Conservation (phyloP, 2,329 filamentous ascomycete species). For the Eurotiales sp. region DNA sequence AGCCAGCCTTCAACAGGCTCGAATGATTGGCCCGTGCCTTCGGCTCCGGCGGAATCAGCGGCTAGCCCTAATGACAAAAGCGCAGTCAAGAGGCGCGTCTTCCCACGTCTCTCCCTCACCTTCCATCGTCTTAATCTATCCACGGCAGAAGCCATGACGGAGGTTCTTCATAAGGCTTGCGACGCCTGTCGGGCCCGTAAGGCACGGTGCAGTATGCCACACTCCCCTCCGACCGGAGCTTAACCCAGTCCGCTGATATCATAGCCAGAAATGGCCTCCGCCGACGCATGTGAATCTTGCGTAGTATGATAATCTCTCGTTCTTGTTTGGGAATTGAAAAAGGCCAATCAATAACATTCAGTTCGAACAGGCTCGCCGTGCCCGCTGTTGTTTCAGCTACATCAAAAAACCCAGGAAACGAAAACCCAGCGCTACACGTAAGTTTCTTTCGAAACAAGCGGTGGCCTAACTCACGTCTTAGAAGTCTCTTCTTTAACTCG, state of each 20-base stretch:
- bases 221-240: background rate
- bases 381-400: slow-evolving; percentile 6
- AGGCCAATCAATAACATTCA: background rate
- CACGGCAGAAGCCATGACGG: background rate
- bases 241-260: background rate
- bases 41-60: no score
- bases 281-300: background rate
- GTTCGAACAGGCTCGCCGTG: slow-evolving; percentile 1
- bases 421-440: background rate
- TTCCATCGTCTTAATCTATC: background rate
- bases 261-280: background rate
- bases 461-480: no score
- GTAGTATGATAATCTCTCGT: background rate
- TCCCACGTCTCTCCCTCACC: background rate
- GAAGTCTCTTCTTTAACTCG: no score
- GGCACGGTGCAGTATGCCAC: slow-evolving; percentile 1
- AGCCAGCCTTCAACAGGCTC: background rate
- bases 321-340: background rate
- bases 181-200: slow-evolving; percentile 3
- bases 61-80: no score
- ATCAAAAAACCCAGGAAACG: slow-evolving; percentile 6
- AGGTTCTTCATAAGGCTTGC: background rate
- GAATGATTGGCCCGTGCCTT: background rate
- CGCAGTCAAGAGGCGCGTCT: no score
- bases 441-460: background rate